These are phyloP conservation scores for Loxodes magnus DNA, from an alignment of 73 alveolate genomes.

Conservation along the genomic window DNA sequence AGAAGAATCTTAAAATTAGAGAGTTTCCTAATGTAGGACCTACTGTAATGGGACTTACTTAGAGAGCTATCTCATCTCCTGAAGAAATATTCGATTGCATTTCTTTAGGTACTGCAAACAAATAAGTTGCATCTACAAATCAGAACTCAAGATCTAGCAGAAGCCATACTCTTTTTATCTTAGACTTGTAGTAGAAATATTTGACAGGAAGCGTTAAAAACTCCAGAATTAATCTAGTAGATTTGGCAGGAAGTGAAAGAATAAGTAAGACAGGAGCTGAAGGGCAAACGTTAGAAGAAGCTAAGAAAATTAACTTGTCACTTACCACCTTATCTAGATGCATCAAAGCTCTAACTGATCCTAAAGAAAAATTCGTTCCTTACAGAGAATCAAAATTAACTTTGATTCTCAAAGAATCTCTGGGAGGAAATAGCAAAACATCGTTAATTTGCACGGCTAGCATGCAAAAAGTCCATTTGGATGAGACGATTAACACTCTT, in stretches of 20 bases:
- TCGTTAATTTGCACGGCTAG: constrained; percentile 90
- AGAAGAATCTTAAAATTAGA: constrained; percentile 71
- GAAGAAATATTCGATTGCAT: constrained; percentile 74
- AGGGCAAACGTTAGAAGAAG: constrained; percentile 84
- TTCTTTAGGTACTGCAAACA: constrained; percentile 74
- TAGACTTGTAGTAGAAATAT: constrained; percentile 73
- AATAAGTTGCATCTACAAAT: constrained; percentile 79
- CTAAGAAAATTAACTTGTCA: constrained; percentile 83
- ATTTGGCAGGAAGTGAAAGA: constrained; percentile 96
- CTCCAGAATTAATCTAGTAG: constrained; percentile 90
- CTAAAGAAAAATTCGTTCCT: constrained; percentile 82
- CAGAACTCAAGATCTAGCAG: constrained; percentile 82
- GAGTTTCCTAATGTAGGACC: constrained; percentile 94
- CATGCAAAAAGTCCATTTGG: constrained; percentile 93
- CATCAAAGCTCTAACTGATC: constrained; percentile 79
- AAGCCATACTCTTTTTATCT: constrained; percentile 83
- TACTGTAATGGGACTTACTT: constrained; percentile 86
- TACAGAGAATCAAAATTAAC: constrained; percentile 96
- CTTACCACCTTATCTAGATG: constrained; percentile 82
- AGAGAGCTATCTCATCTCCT: constrained; percentile 64
- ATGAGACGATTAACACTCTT: constrained; percentile 92
- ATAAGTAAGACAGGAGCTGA: constrained; percentile 85
- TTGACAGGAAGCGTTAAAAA: constrained; percentile 72
- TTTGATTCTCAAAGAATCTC: constrained; percentile 85
- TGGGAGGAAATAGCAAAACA: constrained; percentile 98